These are phyloP conservation scores for Cercis canadensis DNA, from an alignment of 306 rosid species.

Conservation along the genomic window DNA sequence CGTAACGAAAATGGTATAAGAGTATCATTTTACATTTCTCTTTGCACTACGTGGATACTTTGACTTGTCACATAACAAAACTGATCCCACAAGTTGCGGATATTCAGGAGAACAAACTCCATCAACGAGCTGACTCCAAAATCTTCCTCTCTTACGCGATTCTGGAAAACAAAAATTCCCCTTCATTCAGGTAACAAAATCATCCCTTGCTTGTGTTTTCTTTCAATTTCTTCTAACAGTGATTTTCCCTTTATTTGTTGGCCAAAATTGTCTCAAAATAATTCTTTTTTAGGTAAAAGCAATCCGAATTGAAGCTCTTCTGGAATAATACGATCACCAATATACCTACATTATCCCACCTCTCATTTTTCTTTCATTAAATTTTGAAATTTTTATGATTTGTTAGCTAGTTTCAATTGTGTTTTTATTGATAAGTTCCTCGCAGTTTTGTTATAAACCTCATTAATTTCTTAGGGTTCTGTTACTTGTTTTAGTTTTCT, in stretches of 20 bases:
- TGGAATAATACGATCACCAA: background rate
- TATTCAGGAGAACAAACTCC: conserved; percentile 24
- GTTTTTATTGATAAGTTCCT: too few relatives aligned
- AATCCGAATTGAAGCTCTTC: background rate
- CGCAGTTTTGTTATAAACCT: too few relatives aligned
- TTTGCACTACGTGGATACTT: background rate
- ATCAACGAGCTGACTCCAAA: conserved; percentile 21
- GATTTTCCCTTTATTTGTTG: background rate
- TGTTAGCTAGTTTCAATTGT: too few relatives aligned
- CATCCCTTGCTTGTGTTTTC: background rate
- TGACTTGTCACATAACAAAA: conserved; percentile 47
- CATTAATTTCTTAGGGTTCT: too few relatives aligned
- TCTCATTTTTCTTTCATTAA: background rate
- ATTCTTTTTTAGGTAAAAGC: background rate
- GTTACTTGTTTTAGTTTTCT: too few relatives aligned
- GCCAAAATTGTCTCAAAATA: too few relatives aligned
- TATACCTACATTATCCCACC: background rate
- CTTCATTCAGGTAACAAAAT: conserved; percentile 31
- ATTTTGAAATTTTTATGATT: too few relatives aligned
- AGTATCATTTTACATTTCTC: too few relatives aligned
- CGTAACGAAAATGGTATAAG: too few relatives aligned
- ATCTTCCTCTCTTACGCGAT: conserved; percentile 18
- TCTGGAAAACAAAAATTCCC: background rate
- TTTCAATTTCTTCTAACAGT: background rate
- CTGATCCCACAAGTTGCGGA: conserved; percentile 28